A percentile compares a stretch with the other conserved stretches of the same genome.
phyloP scores from a whole-genome alignment of 495 filamentous ascomycete genomes.

The Hypoxylon trugodes region DNA sequence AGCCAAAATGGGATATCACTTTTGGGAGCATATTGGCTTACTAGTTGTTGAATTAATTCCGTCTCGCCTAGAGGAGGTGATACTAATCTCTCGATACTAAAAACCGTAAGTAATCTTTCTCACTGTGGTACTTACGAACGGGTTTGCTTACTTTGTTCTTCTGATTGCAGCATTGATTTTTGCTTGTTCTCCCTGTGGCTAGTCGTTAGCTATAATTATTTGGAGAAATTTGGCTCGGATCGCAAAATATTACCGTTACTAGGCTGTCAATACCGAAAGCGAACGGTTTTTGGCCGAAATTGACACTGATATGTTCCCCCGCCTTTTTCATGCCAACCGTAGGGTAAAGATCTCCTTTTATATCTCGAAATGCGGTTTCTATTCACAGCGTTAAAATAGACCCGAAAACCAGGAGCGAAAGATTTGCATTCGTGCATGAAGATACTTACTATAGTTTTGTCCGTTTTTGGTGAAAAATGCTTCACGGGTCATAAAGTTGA shows the following conservation, averaged over 20 bases:
- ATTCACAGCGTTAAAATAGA: conserved; percentile 3
- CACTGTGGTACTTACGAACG: not conserved
- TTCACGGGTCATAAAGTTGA: conserved; percentile 88
- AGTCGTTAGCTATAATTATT: conserved; percentile 33
- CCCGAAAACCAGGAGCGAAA: not conserved
- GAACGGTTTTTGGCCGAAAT: conserved; percentile 92
- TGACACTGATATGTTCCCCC: conserved; percentile 81
- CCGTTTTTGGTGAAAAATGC: conserved; percentile 98
- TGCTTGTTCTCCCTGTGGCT: conserved; percentile 66
- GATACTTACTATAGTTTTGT: conserved; percentile 70
- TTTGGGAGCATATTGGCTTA: conserved; percentile 38
- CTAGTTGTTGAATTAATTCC: conserved; percentile 77
- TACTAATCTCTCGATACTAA: conserved; percentile 41
- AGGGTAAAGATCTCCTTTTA: conserved; percentile 79
- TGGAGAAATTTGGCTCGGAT: not conserved
- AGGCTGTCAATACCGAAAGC: conserved; percentile 91
- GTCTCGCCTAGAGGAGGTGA: conserved; percentile 71
- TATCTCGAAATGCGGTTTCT: conserved; percentile 84
- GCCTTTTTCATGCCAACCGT: conserved; percentile 94
- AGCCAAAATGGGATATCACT: not conserved
- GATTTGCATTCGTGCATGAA: not conserved
- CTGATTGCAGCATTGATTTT: conserved; percentile 56
- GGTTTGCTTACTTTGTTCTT: conserved; percentile 43
- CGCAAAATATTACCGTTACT: conserved; percentile 69
- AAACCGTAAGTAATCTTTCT: conserved; percentile 25